phyloP scores from a whole-genome alignment of 2,329 filamentous ascomycete species.

The Fusarium mangiferae region DNA sequence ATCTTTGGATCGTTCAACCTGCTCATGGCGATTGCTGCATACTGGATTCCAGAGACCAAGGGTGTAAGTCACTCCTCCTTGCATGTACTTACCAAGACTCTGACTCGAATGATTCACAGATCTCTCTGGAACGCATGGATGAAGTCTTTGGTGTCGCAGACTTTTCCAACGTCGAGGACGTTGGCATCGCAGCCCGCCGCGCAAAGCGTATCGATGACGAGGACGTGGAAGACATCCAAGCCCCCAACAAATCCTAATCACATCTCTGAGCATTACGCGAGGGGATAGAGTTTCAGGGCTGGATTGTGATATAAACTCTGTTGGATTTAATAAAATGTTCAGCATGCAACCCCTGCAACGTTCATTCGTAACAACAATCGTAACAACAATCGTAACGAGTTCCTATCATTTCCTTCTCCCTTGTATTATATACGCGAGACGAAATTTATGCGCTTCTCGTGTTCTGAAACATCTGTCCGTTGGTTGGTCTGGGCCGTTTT shows the following conservation, averaged over 20 bases:
- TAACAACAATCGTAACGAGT: neutral
- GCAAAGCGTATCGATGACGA: constrained; percentile 26
- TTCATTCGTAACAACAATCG: neutral
- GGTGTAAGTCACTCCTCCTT: constrained; percentile 49
- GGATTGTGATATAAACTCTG: neutral
- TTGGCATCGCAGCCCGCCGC: constrained; percentile 13
- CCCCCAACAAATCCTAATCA: neutral
- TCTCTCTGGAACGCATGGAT: constrained; percentile 35
- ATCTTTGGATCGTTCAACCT: constrained; percentile 69
- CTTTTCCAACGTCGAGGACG: constrained; percentile 29
- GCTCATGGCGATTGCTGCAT: constrained; percentile 63
- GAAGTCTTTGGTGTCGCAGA: constrained; percentile 30
- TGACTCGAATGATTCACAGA: neutral
- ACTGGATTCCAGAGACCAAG: constrained; percentile 66
- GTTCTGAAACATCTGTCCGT: neutral
- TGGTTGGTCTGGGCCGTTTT: neutral
- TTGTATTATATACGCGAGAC: neutral
- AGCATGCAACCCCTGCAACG: neutral
- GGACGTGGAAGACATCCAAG: constrained; percentile 9
- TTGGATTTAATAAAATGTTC: neutral
- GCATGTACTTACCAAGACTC: accelerated
- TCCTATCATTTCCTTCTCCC: neutral
- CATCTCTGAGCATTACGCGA: neutral
- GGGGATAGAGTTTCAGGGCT: neutral
- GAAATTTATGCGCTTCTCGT: neutral